Evolutionary conservation across 805 yeast genomes (phyloP), one percentile per base, ranked within the genome.

Genomic region (Starmerella etchellsii): DNA sequence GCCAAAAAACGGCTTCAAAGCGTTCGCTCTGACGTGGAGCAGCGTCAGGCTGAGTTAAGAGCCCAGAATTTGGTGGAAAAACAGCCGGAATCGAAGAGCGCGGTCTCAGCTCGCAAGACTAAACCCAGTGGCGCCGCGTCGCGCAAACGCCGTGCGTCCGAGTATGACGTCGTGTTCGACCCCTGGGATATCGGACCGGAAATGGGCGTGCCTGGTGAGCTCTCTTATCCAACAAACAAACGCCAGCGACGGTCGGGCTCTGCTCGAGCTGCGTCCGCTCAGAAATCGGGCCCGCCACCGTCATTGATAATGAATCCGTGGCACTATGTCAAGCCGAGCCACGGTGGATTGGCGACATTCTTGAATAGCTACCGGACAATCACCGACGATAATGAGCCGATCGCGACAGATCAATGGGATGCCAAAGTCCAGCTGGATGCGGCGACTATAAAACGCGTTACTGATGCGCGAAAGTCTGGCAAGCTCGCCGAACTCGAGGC

Each of bases 351-450:
- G 31, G 62, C 59, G 6, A 63, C 57, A 1, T 72, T 68, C 46
- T 59, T 81, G 25, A 47, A 60, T n/a, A 74, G 83, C 0, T 81
- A 67, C 57, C 69, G 65, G 41, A 63, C 72, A 0, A 58, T 80
- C 14, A 76, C 76, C 16, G 56, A 54, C 26, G 87, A 78, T 41
- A 84, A 74, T 36, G 93, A 84, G 49, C 82, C 71, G 46, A 24
- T 49, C 2, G 43, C 44, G 15, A 26, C n/a, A 2, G 44, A 42
- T 2, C 40, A 31, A 19, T 52, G 50, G 46, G 68, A 74, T 1
- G 59, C 59, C n/a, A 68, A 72, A 18, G 62, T 84, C 32, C 53
- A 58, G 0, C 72, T 70, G 22, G 91, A 83, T 49, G 57, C 57
- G 8, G 56, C 54, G 2, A 48, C 73, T 2, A 55, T 74, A 21